A percentile compares a stretch with the other conserved stretches of the same genome.
Conservation (phyloP, 2,329 filamentous ascomycete genomes). For the Aureobasidium uvarum region DNA sequence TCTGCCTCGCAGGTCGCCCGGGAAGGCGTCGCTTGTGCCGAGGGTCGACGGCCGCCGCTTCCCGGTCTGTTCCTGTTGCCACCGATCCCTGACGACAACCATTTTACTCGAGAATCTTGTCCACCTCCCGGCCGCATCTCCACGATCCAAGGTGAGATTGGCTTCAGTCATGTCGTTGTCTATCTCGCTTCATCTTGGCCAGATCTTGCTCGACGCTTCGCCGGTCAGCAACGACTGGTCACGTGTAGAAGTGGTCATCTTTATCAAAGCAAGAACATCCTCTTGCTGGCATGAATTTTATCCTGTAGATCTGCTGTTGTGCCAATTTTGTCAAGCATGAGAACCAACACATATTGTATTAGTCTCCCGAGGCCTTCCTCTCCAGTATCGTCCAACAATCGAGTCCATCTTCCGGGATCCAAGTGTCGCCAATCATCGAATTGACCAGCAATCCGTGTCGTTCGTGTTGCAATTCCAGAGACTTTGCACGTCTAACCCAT, state of each 20-base stretch:
- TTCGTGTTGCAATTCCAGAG: too few species aligned
- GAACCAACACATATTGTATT: background rate
- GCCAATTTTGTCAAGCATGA: background rate
- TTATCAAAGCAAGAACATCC: too few species aligned
- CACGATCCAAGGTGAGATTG: conserved; percentile 8
- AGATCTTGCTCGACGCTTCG: background rate
- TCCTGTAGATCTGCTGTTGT: too few species aligned
- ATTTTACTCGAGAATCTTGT: conserved; percentile 9
- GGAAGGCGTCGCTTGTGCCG: conserved; percentile 11
- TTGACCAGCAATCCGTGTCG: background rate
- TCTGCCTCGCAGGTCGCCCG: background rate
- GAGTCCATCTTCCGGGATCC: too few species aligned
- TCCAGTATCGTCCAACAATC: too few species aligned
- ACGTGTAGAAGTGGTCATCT: background rate
- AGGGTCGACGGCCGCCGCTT: conserved; percentile 11
- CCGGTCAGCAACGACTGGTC: background rate
- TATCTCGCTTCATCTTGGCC: background rate
- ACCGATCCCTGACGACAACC: conserved; percentile 20
- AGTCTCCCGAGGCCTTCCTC: too few species aligned
- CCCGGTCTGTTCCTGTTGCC: conserved; percentile 14
- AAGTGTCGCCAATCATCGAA: too few species aligned
- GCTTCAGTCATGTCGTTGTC: conserved; percentile 9
- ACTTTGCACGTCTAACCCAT: too few species aligned
- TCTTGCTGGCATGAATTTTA: background rate
- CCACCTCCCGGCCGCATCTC: background rate